Evolutionary conservation across 345 rosid genomes (phyloP).

Genomic region (Ceriops tagal): DNA sequence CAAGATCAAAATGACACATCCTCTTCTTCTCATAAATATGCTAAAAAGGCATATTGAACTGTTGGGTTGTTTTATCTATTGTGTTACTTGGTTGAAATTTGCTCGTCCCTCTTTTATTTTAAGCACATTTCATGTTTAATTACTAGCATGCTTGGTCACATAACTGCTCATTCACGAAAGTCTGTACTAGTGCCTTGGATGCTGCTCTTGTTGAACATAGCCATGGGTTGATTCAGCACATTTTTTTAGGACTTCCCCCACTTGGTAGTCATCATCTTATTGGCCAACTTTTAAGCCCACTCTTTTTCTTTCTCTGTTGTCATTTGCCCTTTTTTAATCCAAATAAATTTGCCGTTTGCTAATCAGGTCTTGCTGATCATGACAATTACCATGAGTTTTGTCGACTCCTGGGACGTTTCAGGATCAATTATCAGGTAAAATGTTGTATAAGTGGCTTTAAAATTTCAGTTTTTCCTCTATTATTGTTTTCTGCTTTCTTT

Average conservation of each 20-base stretch:
- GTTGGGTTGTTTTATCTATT: no score
- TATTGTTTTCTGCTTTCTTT: background rate
- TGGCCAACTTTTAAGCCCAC: constrained; percentile 9
- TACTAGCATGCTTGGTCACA: no score
- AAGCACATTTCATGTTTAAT: no score
- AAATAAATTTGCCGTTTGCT: constrained; percentile 12
- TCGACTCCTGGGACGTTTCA: constrained; percentile 97
- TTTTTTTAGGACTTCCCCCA: background rate
- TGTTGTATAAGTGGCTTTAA: background rate
- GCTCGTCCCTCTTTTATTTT: background rate
- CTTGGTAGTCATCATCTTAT: background rate
- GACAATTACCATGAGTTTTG: constrained; percentile 98
- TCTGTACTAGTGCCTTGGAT: background rate
- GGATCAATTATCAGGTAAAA: constrained; percentile 87
- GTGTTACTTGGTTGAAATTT: background rate
- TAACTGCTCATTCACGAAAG: background rate
- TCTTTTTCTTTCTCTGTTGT: background rate
- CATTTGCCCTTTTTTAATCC: constrained; percentile 9
- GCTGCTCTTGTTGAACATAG: constrained; percentile 1
- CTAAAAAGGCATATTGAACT: no score
- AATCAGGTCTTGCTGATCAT: constrained; percentile 97
- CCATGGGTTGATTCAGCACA: background rate
- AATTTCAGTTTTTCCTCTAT: background rate
- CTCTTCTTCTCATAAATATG: no score
- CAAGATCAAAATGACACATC: no score